Evolutionary conservation across 805 yeast species (phyloP).

Genomic region (Lachancea waltii): DNA sequence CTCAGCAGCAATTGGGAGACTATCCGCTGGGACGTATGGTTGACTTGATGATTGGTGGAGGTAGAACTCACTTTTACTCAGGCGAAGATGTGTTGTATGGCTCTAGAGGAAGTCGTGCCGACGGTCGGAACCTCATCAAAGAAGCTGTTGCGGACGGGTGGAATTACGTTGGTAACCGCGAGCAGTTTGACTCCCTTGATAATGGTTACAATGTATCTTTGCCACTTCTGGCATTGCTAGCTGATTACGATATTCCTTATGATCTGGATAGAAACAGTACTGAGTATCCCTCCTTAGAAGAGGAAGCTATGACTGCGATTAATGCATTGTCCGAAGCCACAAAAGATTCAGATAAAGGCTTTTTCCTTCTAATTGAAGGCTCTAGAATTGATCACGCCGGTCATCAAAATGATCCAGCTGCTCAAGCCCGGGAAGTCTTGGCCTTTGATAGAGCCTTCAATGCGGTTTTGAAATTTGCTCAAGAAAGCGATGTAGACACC

Average conservation of each 20-base stretch:
- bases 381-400: conserved; percentile 95
- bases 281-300: conserved; percentile 70
- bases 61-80: conserved; percentile 77
- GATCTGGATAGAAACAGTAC: conserved; percentile 65
- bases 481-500: conserved; percentile 65
- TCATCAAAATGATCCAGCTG: conserved; percentile 89
- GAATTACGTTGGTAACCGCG: conserved; percentile 60
- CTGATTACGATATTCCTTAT: conserved; percentile 74
- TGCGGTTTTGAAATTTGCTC: conserved; percentile 66
- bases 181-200: conserved; percentile 50
- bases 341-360: conserved; percentile 69
- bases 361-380: conserved; percentile 83
- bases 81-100: conserved; percentile 28
- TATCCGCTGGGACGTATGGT: conserved; percentile 74
- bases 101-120: conserved; percentile 55
- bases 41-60: conserved; percentile 87
- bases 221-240: conserved; percentile 73
- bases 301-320: conserved; percentile 70
- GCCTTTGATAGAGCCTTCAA: conserved; percentile 80
- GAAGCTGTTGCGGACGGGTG: conserved; percentile 48
- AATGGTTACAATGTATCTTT: conserved; percentile 58
- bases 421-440: conserved; percentile 84
- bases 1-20: conserved; percentile 78
- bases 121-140: conserved; percentile 58
- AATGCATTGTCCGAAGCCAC: conserved; percentile 62